Evolutionary conservation across 2,329 filamentous ascomycete species (phyloP).

Genomic region (Colletotrichum noveboracense): DNA sequence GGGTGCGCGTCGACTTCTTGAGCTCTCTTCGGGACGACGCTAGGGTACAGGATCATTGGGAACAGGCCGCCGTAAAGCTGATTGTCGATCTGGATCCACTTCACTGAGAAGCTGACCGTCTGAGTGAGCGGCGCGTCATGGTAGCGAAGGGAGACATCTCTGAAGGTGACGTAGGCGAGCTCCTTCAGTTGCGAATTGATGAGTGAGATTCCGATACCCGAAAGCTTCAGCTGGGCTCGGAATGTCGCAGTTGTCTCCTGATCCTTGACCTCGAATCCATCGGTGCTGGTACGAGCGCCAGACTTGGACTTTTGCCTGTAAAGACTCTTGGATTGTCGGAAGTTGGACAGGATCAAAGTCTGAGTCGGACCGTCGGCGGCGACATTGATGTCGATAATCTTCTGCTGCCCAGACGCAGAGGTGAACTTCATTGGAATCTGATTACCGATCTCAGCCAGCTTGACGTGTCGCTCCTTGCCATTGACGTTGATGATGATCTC

Average conservation of each 20-base stretch:
- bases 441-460: slow-evolving; percentile 95
- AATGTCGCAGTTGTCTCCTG: slow-evolving; percentile 88
- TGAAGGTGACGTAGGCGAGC: slow-evolving; percentile 89
- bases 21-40: slow-evolving; percentile 95
- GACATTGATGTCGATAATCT: slow-evolving; percentile 96
- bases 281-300: slow-evolving; percentile 55
- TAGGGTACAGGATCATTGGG: slow-evolving; percentile 95
- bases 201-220: slow-evolving; percentile 90
- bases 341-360: slow-evolving; percentile 92
- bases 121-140: slow-evolving; percentile 94
- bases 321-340: slow-evolving; percentile 88
- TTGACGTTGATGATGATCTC: slow-evolving; percentile 84
- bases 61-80: slow-evolving; percentile 98
- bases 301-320: slow-evolving; percentile 69
- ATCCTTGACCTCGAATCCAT: slow-evolving; percentile 93
- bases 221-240: slow-evolving; percentile 85
- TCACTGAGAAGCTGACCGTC: slow-evolving; percentile 86
- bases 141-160: slow-evolving; percentile 89
- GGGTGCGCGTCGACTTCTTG: slow-evolving; percentile 97
- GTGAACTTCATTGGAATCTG: slow-evolving; percentile 92
- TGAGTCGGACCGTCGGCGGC: slow-evolving; percentile 95
- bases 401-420: slow-evolving; percentile 70
- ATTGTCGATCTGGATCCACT: slow-evolving; percentile 99
- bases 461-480: slow-evolving; percentile 87
- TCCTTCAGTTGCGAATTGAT: slow-evolving; percentile 93